A percentile compares a stretch with the other conserved stretches of the same genome.
These are phyloP conservation scores for Candida orba DNA, from an alignment of 805 yeast genomes.

Conservation along the genomic window DNA sequence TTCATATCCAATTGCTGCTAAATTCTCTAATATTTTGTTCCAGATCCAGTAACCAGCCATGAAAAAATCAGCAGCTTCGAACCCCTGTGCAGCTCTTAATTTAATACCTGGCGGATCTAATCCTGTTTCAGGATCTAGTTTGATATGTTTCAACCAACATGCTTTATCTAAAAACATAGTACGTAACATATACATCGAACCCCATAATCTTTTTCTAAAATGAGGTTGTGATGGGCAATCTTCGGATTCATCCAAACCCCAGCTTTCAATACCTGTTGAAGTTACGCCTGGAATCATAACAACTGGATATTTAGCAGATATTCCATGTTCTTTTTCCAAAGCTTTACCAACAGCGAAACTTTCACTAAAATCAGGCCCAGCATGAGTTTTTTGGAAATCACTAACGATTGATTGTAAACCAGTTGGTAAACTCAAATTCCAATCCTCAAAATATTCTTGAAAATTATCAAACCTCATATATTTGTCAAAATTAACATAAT, in stretches of 20 bases:
- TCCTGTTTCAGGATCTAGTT: conserved; percentile 87
- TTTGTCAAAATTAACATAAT: conserved; percentile 15
- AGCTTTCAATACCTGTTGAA: conserved; percentile 89
- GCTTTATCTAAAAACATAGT: conserved; percentile 87
- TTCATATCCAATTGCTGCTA: conserved; percentile 91
- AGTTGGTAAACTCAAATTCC: conserved; percentile 58
- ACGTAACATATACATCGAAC: conserved; percentile 89
- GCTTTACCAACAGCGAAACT: conserved; percentile 82
- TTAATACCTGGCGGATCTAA: conserved; percentile 81
- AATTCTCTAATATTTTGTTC: conserved; percentile 90
- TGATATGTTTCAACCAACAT: conserved; percentile 91
- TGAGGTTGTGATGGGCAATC: conserved; percentile 82
- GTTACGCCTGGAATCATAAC: conserved; percentile 94
- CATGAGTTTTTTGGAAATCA: conserved; percentile 31
- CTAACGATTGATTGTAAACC: conserved; percentile 47
- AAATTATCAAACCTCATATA: conserved; percentile 37
- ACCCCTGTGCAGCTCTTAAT: conserved; percentile 89
- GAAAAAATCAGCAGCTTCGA: conserved; percentile 94
- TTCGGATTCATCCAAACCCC: conserved; percentile 72
- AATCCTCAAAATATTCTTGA: conserved; percentile 55
- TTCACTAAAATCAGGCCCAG: conserved; percentile 51
- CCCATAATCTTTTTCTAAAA: conserved; percentile 92
- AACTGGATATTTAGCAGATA: conserved; percentile 64
- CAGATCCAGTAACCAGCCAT: conserved; percentile 98
- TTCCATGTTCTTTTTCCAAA: conserved; percentile 44